Conservation (phyloP, 2,329 filamentous ascomycete species). For the Westerdykella sp. region DNA sequence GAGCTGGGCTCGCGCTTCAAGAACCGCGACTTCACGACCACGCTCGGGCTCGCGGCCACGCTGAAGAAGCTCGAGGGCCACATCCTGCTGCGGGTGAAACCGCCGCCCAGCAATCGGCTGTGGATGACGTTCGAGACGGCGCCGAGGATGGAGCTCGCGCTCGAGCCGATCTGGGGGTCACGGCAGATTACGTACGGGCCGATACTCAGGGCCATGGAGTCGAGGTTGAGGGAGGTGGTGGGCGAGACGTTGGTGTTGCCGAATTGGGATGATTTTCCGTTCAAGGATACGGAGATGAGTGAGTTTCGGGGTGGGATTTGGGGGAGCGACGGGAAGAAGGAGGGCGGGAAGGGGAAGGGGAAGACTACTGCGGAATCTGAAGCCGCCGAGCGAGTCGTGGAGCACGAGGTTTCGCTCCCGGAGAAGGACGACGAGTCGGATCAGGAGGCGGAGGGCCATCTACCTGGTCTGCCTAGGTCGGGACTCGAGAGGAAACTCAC, state of each 20-base stretch:
- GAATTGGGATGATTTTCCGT: constrained; percentile 94
- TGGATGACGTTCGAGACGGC: constrained; percentile 95
- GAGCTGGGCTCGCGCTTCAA: constrained; percentile 87
- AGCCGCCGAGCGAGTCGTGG: not conserved
- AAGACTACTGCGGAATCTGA: not conserved
- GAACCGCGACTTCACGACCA: constrained; percentile 69
- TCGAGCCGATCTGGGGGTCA: constrained; percentile 91
- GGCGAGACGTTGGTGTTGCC: constrained; percentile 86
- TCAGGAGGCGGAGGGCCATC: not conserved
- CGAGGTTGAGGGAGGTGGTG: constrained; percentile 86
- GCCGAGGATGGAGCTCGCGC: constrained; percentile 88
- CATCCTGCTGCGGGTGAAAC: constrained; percentile 78
- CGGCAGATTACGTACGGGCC: constrained; percentile 92
- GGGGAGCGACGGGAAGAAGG: constrained; percentile 37
- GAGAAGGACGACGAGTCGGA: constrained; percentile 4
- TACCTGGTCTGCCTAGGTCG: not conserved
- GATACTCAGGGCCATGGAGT: constrained; percentile 89
- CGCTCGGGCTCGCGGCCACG: constrained; percentile 74
- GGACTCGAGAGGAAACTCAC: not conserved
- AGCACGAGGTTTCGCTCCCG: not conserved
- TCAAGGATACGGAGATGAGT: constrained; percentile 74
- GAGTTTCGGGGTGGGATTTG: constrained; percentile 81
- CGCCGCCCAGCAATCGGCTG: constrained; percentile 89
- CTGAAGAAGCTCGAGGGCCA: constrained; percentile 83
- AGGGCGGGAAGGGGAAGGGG: not conserved